Evolutionary conservation across 176 grass and related monocot genomes (phyloP).

Genomic region (Musa acuminata): DNA sequence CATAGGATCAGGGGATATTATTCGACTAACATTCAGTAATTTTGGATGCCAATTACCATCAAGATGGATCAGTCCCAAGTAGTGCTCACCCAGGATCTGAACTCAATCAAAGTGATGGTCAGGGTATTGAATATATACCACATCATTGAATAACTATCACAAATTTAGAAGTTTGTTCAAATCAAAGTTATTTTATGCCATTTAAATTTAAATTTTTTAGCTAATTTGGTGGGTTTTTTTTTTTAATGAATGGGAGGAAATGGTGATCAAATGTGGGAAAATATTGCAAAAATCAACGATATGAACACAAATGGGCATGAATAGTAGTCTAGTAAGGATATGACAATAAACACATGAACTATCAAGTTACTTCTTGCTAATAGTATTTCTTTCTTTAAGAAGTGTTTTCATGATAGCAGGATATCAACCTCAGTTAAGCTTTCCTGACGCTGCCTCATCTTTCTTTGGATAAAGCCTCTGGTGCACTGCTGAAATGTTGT

Average conservation of each 20-base stretch:
- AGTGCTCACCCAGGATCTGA: no score
- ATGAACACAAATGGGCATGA: not conserved
- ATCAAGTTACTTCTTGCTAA: not conserved
- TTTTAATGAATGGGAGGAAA: not conserved
- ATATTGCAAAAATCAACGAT: not conserved
- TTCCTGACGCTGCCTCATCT: constrained; percentile 50
- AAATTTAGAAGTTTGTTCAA: no score
- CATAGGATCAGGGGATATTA: no score
- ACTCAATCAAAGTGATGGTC: no score
- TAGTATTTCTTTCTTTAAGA: not conserved
- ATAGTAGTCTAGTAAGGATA: not conserved
- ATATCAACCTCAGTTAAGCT: constrained; percentile 43
- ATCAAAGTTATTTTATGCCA: no score
- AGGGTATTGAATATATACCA: no score
- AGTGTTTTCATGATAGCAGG: not conserved
- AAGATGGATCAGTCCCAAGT: no score
- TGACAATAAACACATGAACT: not conserved
- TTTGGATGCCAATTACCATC: no score
- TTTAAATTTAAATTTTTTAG: no score
- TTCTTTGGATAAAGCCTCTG: constrained; percentile 61
- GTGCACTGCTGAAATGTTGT: constrained; percentile 42
- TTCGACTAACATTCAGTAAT: no score
- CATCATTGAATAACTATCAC: no score
- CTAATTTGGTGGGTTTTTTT: not conserved
- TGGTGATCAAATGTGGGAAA: not conserved